Evolutionary conservation across 1,284 basidiomycete genomes (phyloP).

Genomic region (Anthracocystis setariae): DNA sequence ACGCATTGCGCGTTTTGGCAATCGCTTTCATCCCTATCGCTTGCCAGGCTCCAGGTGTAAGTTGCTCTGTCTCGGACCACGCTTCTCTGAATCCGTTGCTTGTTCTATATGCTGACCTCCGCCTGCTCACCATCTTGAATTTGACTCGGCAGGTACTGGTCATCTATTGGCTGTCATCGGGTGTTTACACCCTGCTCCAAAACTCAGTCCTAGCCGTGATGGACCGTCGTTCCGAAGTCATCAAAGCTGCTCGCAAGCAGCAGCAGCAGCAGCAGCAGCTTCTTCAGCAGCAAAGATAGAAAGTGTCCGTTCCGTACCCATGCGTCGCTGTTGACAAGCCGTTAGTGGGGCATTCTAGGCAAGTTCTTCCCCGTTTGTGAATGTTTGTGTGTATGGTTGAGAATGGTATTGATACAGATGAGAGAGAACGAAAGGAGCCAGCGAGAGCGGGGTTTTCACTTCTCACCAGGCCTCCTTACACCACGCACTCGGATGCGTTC

Average conservation of each 20-base stretch:
- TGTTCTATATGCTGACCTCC: not conserved
- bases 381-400: slow-evolving; percentile 1
- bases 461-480: slow-evolving; percentile 58
- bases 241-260: slow-evolving; percentile 30
- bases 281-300: slow-evolving; percentile 17
- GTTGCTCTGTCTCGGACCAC: slow-evolving; percentile 52
- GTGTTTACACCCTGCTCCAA: slow-evolving; percentile 80
- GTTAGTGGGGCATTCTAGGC: too few relatives aligned
- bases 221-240: slow-evolving; percentile 45
- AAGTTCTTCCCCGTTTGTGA: too few relatives aligned
- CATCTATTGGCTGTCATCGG: slow-evolving; percentile 85
- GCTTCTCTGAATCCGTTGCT: not conserved
- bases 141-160: slow-evolving; percentile 75
- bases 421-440: not conserved
- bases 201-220: slow-evolving; percentile 74
- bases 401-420: slow-evolving; percentile 24
- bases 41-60: slow-evolving; percentile 80
- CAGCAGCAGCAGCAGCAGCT: slow-evolving; percentile 33
- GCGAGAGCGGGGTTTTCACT: slow-evolving; percentile 15
- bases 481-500: slow-evolving; percentile 70
- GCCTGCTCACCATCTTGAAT: not conserved
- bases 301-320: too few relatives aligned
- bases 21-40: slow-evolving; percentile 80
- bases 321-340: too few relatives aligned
- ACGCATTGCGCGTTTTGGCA: slow-evolving; percentile 74